Conservation (phyloP, 305 asterid genomes). For the Withania somnifera region DNA sequence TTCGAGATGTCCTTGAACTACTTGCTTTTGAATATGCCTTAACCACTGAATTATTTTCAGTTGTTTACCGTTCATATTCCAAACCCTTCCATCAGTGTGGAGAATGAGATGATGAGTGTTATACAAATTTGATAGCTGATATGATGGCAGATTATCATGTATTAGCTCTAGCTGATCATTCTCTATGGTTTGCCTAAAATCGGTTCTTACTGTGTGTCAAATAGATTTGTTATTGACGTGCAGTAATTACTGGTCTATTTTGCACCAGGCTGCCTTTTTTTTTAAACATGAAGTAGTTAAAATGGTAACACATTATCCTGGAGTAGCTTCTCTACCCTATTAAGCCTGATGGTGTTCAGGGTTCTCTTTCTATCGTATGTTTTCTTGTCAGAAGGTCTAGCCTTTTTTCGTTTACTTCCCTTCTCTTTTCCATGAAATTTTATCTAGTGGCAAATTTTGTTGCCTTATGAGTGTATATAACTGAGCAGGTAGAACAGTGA, state of each 20-base stretch:
- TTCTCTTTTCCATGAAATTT: too few species aligned
- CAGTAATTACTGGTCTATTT: neutral
- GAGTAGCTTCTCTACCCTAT: neutral
- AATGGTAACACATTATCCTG: too few species aligned
- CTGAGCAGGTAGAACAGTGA: too few species aligned
- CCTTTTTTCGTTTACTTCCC: too few species aligned
- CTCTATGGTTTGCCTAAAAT: constrained; percentile 1
- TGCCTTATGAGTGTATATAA: too few species aligned
- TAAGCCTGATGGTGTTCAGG: neutral
- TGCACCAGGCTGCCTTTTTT: too few species aligned
- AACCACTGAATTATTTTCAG: neutral
- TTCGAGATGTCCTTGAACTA: neutral
- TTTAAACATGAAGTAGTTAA: neutral
- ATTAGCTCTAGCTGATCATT: constrained; percentile 91
- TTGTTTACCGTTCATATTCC: neutral
- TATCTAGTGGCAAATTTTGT: too few species aligned
- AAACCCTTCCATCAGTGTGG: neutral
- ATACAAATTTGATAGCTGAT: constrained; percentile 28
- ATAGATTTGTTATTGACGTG: neutral
- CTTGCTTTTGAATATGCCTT: neutral
- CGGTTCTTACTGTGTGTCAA: neutral
- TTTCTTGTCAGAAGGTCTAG: neutral
- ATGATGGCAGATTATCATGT: constrained; percentile 63
- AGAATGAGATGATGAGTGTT: constrained; percentile 39
- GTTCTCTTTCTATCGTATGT: neutral